These are phyloP conservation scores for Colletotrichum theobromicola DNA, from an alignment of 2,329 filamentous ascomycete genomes.

Conservation along the genomic window DNA sequence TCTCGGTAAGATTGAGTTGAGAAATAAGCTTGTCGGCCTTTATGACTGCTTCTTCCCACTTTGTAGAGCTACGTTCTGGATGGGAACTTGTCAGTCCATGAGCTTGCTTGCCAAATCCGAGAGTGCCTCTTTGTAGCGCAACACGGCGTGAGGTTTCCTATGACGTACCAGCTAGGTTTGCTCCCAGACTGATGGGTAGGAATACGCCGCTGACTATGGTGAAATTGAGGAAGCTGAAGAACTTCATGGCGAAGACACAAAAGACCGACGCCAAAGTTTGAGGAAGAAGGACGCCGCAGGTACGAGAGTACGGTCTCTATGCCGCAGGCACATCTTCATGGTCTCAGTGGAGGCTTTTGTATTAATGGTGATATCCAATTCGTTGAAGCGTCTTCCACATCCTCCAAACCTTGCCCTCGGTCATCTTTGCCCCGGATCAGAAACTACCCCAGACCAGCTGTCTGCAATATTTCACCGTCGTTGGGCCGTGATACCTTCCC, in stretches of 20 bases:
- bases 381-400: background rate
- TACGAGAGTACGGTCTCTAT: background rate
- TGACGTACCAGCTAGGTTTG: background rate
- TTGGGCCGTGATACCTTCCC: background rate
- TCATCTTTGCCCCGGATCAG: background rate
- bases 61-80: background rate
- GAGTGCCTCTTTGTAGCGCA: background rate
- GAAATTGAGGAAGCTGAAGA: background rate
- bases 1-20: slow-evolving; percentile 75
- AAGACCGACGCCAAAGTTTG: background rate
- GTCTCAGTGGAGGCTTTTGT: background rate
- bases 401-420: background rate
- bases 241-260: background rate
- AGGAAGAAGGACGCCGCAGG: background rate
- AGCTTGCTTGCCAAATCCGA: background rate
- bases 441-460: background rate
- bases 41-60: background rate
- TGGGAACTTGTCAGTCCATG: background rate
- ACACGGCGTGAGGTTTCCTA: background rate
- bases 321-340: background rate
- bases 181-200: background rate
- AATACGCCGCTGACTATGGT: background rate
- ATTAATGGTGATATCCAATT: background rate
- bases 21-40: slow-evolving; percentile 18
- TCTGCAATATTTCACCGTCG: background rate